These are phyloP conservation scores for Cryphonectria japonica DNA, from an alignment of 2,329 filamentous ascomycete species.

Conservation along the genomic window DNA sequence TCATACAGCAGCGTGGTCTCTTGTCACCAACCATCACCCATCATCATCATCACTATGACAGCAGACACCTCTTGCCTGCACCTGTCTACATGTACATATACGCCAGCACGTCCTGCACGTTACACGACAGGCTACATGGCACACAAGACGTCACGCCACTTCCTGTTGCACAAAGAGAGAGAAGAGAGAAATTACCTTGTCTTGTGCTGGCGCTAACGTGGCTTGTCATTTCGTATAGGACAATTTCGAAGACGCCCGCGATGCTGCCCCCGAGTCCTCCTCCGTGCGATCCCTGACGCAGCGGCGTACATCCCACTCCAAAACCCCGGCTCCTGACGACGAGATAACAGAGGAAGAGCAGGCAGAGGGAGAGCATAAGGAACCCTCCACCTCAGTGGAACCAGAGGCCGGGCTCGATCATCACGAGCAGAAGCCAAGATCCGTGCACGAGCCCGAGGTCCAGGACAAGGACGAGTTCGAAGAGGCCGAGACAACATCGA, in stretches of 20 bases:
- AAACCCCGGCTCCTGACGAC: slow-evolving; percentile 35
- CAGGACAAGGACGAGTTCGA: slow-evolving; percentile 37
- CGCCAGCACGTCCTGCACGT: slow-evolving; percentile 17
- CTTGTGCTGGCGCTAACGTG: slow-evolving; percentile 18
- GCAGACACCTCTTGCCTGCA: slow-evolving; percentile 12
- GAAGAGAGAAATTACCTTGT: slow-evolving; percentile 11
- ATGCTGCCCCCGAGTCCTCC: slow-evolving; percentile 64
- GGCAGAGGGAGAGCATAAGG: slow-evolving; percentile 27
- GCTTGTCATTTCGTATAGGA: slow-evolving; percentile 53
- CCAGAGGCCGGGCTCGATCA: slow-evolving; percentile 33
- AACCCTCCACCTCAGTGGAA: slow-evolving; percentile 32
- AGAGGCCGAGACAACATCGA: slow-evolving; percentile 31
- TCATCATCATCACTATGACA: slow-evolving; percentile 12
- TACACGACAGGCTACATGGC: slow-evolving; percentile 21
- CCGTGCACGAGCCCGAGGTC: slow-evolving; percentile 38
- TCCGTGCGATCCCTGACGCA: slow-evolving; percentile 68
- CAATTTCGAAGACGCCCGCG: slow-evolving; percentile 81
- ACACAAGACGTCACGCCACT: slow-evolving; percentile 13
- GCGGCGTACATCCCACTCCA: slow-evolving; percentile 45
- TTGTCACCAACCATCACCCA: slow-evolving; percentile 2
- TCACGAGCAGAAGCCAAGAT: slow-evolving; percentile 30
- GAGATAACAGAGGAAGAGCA: slow-evolving; percentile 32
- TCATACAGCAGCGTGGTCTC: background rate
- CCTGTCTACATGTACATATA: slow-evolving; percentile 29
- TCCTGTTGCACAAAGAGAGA: background rate